A percentile compares a stretch with the other conserved stretches of the same genome.
Conservation (phyloP, 2,329 filamentous ascomycete genomes). For the Stagonosporopsis vannaccii region DNA sequence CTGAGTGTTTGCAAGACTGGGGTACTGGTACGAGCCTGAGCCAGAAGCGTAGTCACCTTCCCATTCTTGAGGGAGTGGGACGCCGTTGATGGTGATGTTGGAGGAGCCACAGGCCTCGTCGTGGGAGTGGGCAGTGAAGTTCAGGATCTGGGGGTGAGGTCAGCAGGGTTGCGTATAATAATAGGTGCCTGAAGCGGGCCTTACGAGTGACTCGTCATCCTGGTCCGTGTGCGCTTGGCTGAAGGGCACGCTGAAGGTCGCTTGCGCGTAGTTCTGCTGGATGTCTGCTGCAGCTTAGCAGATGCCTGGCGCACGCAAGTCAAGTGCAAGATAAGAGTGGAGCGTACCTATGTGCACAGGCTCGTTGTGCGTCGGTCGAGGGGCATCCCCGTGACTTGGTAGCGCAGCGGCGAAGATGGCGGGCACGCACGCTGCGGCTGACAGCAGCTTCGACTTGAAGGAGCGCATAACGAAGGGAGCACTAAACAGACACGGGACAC, state of each 20-base stretch:
- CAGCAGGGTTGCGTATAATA: slow-evolving; percentile 32
- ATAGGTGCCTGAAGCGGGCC: slow-evolving; percentile 47
- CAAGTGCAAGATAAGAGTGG: slow-evolving; percentile 31
- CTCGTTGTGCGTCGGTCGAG: slow-evolving; percentile 26
- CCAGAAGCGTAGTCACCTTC: slow-evolving; percentile 47
- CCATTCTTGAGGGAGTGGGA: slow-evolving; percentile 49
- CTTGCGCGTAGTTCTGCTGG: slow-evolving; percentile 48
- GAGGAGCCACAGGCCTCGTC: slow-evolving; percentile 48
- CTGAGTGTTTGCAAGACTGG: slow-evolving; percentile 37
- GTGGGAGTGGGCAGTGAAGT: slow-evolving; percentile 50
- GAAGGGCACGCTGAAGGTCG: slow-evolving; percentile 55
- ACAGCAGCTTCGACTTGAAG: slow-evolving; percentile 43
- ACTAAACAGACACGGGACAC: slow-evolving; percentile 10
- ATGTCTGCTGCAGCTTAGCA: slow-evolving; percentile 42
- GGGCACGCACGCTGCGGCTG: slow-evolving; percentile 40
- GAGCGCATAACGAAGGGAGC: slow-evolving; percentile 36
- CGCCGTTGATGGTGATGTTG: slow-evolving; percentile 54
- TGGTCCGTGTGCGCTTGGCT: slow-evolving; percentile 46
- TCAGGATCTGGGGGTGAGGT: slow-evolving; percentile 49
- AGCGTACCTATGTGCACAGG: slow-evolving; percentile 42
- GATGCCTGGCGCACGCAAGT: slow-evolving; percentile 42
- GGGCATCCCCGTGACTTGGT: slow-evolving; percentile 24
- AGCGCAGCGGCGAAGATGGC: slow-evolving; percentile 39
- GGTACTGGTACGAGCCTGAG: slow-evolving; percentile 39
- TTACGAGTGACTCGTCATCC: slow-evolving; percentile 53